Conservation (phyloP, 192 early-diverging fungal genomes). For the Backusella sp. region DNA sequence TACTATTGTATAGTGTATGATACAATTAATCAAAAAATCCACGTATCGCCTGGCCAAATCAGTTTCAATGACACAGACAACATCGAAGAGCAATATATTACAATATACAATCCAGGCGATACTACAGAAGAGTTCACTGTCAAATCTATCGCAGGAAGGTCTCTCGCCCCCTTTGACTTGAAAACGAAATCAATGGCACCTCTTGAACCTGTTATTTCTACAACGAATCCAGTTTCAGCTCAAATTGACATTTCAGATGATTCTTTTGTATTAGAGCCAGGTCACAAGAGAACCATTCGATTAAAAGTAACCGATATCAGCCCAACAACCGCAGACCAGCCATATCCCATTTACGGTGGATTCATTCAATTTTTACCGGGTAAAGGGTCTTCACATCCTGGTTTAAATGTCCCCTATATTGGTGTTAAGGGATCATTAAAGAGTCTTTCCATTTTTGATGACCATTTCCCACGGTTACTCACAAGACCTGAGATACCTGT, state of each 20-base stretch:
- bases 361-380: conserved; percentile 37
- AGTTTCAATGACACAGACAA: conserved; percentile 51
- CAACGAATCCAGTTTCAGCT: neutral
- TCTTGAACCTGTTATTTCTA: conserved; percentile 9
- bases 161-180: conserved; percentile 39
- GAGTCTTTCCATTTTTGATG: conserved; percentile 43
- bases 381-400: conserved; percentile 10
- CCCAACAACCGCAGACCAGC: conserved; percentile 9
- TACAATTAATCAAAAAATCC: conserved; percentile 32
- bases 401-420: conserved; percentile 44
- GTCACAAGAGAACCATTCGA: neutral
- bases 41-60: conserved; percentile 45
- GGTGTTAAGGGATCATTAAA: conserved; percentile 43
- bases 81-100: conserved; percentile 29
- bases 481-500: neutral
- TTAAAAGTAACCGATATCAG: neutral
- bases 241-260: neutral
- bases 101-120: conserved; percentile 40
- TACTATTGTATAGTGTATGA: conserved; percentile 27
- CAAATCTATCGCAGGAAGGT: conserved; percentile 23
- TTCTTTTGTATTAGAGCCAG: conserved; percentile 11
- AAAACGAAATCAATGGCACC: neutral
- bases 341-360: conserved; percentile 44
- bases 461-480: conserved; percentile 18
- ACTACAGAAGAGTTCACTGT: conserved; percentile 34